Percentiles rank a stretch among this genome's conserved stretches.
Conservation (phyloP, 768 basidiomycete species). For the Gyrodon lividus region DNA sequence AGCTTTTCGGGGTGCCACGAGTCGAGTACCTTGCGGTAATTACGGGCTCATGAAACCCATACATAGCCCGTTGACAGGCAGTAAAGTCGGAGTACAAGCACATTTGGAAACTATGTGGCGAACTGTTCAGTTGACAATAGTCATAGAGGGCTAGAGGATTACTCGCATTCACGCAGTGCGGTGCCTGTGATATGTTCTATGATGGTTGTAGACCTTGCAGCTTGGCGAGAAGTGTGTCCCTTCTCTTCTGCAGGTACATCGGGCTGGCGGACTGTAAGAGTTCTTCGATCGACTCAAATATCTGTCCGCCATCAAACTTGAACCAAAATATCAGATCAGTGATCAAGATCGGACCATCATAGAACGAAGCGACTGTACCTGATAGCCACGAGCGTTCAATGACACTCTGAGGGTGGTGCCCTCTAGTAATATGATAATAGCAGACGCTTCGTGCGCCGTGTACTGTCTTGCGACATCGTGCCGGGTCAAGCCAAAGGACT, state of each 20-base stretch:
- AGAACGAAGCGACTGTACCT: constrained; percentile 35
- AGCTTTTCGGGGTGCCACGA: background rate
- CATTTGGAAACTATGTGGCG: background rate
- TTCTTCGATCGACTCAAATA: constrained; percentile 59
- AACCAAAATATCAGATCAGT: constrained; percentile 14
- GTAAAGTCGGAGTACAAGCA: background rate
- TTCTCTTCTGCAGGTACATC: constrained; percentile 47
- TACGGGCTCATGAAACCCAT: background rate
- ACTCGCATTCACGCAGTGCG: constrained; percentile 11
- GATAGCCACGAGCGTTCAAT: constrained; percentile 56
- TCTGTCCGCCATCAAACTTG: constrained; percentile 27
- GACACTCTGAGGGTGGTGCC: constrained; percentile 45
- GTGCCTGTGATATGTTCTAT: background rate
- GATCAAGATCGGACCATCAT: background rate
- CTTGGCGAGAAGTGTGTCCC: constrained; percentile 47
- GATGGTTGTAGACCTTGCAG: constrained; percentile 42
- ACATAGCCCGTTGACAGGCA: constrained; percentile 7
- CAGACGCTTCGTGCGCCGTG: constrained; percentile 48
- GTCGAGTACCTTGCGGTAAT: background rate
- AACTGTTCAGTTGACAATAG: constrained; percentile 4
- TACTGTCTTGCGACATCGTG: constrained; percentile 40
- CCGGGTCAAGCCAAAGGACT: constrained; percentile 52
- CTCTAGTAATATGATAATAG: constrained; percentile 56
- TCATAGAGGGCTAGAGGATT: background rate
- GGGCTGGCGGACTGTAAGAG: constrained; percentile 56